Conservation (phyloP, 495 filamentous ascomycete species). For the Talaromyces stipitatus region DNA sequence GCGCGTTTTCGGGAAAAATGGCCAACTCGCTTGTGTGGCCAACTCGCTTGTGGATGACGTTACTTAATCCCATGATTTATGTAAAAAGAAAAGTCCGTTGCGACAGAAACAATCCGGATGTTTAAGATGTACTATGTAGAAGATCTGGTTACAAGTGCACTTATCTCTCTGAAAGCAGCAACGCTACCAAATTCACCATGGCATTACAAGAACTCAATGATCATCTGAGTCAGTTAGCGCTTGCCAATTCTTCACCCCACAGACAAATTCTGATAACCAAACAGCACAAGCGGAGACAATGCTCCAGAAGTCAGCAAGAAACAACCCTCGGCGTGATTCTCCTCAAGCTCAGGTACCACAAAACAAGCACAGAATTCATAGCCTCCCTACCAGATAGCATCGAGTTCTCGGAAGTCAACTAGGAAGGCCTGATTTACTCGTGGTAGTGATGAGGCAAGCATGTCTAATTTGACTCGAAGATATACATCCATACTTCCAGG, state of each 20-base stretch:
- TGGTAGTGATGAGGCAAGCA: not conserved
- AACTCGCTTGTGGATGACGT: too few relatives aligned
- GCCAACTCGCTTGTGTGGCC: too few relatives aligned
- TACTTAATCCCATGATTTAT: not conserved
- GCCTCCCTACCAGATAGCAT: not conserved
- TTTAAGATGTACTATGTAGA: conserved; percentile 9
- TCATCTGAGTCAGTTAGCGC: not conserved
- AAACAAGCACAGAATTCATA: not conserved
- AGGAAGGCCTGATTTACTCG: not conserved
- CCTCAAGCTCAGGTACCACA: not conserved
- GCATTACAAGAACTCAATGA: not conserved
- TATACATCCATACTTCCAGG: not conserved
- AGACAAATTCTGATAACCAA: not conserved
- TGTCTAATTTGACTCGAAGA: not conserved
- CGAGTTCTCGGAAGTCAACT: not conserved
- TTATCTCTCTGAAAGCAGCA: not conserved
- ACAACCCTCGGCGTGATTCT: not conserved
- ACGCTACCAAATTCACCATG: not conserved
- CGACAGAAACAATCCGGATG: not conserved
- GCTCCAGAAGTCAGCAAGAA: not conserved
- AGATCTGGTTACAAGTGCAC: conserved; percentile 4
- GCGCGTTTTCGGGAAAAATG: too few relatives aligned
- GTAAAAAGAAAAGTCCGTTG: not conserved
- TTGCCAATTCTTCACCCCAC: too few relatives aligned
- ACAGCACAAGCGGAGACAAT: not conserved